phyloP scores from a whole-genome alignment of 192 early-diverging fungal species.

The Podila clonocystis region DNA sequence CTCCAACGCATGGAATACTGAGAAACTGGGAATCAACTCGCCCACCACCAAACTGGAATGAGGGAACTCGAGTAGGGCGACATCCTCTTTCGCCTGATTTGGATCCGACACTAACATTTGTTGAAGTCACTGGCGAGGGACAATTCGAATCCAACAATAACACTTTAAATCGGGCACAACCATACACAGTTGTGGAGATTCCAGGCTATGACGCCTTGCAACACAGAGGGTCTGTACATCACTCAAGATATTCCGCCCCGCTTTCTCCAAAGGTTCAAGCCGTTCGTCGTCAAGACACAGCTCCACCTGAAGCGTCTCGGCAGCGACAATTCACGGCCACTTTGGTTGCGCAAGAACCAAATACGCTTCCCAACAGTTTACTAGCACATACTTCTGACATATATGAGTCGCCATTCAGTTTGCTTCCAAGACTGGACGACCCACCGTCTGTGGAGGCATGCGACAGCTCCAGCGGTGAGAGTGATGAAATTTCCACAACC shows the following conservation, averaged over 20 bases:
- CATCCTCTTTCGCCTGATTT: background rate
- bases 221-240: background rate
- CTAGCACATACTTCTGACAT: too few relatives aligned
- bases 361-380: too few relatives aligned
- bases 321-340: background rate
- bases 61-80: background rate
- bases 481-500: background rate
- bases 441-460: background rate
- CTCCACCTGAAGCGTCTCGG: background rate
- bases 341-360: background rate
- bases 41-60: background rate
- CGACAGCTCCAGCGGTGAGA: background rate
- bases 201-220: background rate
- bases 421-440: background rate
- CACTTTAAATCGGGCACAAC: background rate
- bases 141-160: too few relatives aligned
- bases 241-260: background rate
- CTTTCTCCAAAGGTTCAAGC: background rate
- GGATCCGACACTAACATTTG: background rate
- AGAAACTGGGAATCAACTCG: background rate
- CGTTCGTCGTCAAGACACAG: background rate
- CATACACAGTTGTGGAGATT: constrained; percentile 5
- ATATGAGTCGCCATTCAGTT: too few relatives aligned
- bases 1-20: too few relatives aligned
- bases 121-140: background rate